phyloP scores from a whole-genome alignment of 148 eudicot species.

The Camellia lanceoleosa region DNA sequence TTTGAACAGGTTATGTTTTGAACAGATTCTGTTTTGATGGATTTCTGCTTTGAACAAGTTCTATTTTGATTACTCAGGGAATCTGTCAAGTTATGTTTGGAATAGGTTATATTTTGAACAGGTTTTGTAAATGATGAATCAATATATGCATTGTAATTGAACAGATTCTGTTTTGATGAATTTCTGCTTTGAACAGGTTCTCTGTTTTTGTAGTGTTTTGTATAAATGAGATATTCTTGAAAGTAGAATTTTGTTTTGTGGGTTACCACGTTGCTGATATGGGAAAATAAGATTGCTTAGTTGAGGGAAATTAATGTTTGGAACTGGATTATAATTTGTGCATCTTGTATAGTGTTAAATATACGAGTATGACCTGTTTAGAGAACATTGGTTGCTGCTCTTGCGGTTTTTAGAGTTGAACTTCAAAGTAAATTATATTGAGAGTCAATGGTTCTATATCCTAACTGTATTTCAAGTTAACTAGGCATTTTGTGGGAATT shows the following conservation, averaged over 20 bases:
- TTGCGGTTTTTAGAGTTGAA: not conserved
- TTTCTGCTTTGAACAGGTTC: not conserved
- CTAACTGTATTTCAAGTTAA: not conserved
- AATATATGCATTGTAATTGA: too few species aligned
- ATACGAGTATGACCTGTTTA: not conserved
- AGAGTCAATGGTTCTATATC: not conserved
- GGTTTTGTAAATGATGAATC: too few species aligned
- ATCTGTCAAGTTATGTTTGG: too few species aligned
- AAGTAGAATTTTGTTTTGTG: not conserved
- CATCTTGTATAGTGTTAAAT: not conserved
- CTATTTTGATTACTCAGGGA: too few species aligned
- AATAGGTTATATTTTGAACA: too few species aligned
- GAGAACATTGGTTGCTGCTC: not conserved
- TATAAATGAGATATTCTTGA: not conserved
- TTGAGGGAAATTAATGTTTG: not conserved
- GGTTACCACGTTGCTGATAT: not conserved
- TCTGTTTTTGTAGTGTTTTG: not conserved
- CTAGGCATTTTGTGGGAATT: not conserved
- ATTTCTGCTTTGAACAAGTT: too few species aligned
- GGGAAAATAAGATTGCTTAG: not conserved
- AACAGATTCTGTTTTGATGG: too few species aligned
- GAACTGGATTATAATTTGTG: not conserved
- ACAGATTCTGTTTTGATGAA: too few species aligned
- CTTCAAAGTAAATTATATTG: not conserved
- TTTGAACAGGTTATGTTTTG: too few species aligned